A percentile compares a stretch with the other conserved stretches of the same genome.
Evolutionary conservation across 2,329 filamentous ascomycete species (phyloP).

Genomic region (Penicillium hordei): DNA sequence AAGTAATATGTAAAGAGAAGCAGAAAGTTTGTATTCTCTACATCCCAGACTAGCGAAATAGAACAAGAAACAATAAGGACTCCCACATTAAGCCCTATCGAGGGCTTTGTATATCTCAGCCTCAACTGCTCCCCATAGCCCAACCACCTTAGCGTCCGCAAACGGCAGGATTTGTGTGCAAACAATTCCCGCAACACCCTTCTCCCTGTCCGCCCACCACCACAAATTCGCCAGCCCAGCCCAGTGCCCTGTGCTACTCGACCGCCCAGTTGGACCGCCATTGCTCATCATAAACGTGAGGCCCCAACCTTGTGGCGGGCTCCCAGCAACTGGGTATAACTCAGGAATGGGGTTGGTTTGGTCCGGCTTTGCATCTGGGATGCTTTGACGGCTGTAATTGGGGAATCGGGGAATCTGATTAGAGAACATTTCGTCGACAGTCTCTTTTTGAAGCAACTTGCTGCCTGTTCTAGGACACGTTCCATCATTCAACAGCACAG

Average conservation of each 20-base stretch:
- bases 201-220: conserved; percentile 64
- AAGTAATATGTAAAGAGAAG: not conserved
- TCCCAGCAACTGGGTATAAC: conserved; percentile 48
- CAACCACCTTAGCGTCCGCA: conserved; percentile 44
- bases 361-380: conserved; percentile 51
- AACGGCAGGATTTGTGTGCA: conserved; percentile 55
- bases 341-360: conserved; percentile 52
- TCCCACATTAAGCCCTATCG: not conserved
- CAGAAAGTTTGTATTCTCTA: not conserved
- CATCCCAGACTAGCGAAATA: not conserved
- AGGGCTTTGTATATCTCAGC: conserved; percentile 9
- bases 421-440: conserved; percentile 63
- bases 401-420: conserved; percentile 62
- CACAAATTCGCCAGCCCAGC: conserved; percentile 60
- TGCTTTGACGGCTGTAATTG: conserved; percentile 50
- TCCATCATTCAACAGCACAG: conserved; percentile 64
- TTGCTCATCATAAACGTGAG: conserved; percentile 57
- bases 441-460: conserved; percentile 56
- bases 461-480: conserved; percentile 56
- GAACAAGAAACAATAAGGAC: not conserved
- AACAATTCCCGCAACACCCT: conserved; percentile 56
- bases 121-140: conserved; percentile 38
- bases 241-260: conserved; percentile 55
- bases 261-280: conserved; percentile 54
- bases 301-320: conserved; percentile 63